Base-by-base conservation (phyloP, 331 rosid species). In the Acacia concinna region DNA sequence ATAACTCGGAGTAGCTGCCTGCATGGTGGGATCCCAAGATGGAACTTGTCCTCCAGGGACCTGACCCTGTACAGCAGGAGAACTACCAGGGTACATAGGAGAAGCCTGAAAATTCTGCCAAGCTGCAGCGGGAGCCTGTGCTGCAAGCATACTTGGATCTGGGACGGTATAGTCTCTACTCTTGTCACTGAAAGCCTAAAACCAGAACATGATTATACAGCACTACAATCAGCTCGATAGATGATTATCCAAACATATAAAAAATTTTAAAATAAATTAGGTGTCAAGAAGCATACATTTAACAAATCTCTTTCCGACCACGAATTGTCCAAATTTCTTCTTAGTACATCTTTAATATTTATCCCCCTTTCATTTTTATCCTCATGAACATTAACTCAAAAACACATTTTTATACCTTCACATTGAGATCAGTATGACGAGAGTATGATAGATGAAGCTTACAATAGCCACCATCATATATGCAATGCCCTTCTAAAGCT, bases 351-450 rank as follows among this genome's bases (percentile, higher is more conserved):
- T 87, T 81, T 77, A 84, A 47, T 85, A 72, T 79, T 56, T 75
- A 70, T 70, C 81, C 71, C 81, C 68, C 78, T 76, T 78, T 63
- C 82, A 73, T 63, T 84, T 81, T 81, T 69, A 60, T 87, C 82
- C 79, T 86, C 97, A 89, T 85, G 83, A 89, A 93, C 66, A 74
- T 87, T 84, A 88, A 91, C 90, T 79, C 86, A 85, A 82, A 84
- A 83, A 74, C 87, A 75, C 88, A 85, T 86, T 89, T 87, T 76
- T 89, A 88, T 91, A 94, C 98, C 98, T 94, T 94, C 68, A 94
- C 98, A 94, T 91, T 91, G 96, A 94, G 97, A 94, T 91, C 98
- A 94, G 97, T 94, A 91, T 94, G 98, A 90, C 97, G 98, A 94
- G 98, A 94, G 94, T 89, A 94, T 94, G 98, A 86, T 87, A 94